Evolutionary conservation across 2,329 filamentous ascomycete genomes (phyloP).

Genomic region (Endoconidiophora laricicola): DNA sequence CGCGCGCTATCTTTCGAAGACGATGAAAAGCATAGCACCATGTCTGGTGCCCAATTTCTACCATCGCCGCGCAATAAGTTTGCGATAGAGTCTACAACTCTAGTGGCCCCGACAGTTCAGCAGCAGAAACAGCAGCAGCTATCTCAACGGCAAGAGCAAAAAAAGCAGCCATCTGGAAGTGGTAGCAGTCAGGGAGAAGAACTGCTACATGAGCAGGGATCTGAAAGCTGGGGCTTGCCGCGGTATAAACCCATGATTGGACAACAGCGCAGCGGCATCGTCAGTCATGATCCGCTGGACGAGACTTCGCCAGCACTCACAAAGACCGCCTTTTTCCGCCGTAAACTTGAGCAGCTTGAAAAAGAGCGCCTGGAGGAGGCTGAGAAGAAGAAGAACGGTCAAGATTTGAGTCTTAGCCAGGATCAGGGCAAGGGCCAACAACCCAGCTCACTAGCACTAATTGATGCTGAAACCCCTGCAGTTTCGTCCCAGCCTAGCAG

Average conservation of each 20-base stretch:
- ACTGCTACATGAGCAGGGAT: conserved; percentile 3
- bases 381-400: neutral
- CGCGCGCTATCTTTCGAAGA: neutral
- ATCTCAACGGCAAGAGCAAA: neutral
- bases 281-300: conserved; percentile 6
- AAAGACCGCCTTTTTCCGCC: conserved; percentile 12
- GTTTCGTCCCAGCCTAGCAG: neutral
- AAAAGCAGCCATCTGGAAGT: neutral
- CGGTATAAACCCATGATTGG: conserved; percentile 7
- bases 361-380: neutral
- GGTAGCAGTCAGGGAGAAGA: neutral
- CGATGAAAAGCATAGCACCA: neutral
- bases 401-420: neutral
- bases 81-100: neutral
- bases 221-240: conserved; percentile 2
- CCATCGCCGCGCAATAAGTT: conserved; percentile 17
- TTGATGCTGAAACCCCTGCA: neutral
- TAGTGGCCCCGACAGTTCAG: neutral
- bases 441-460: neutral
- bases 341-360: conserved; percentile 4
- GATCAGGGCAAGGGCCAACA: neutral
- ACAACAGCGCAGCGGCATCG: conserved; percentile 1
- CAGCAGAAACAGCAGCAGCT: neutral
- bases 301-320: conserved; percentile 4
- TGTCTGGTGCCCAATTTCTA: neutral